Evolutionary conservation across 768 basidiomycete genomes (phyloP).

Genomic region (Hortiboletus campestris): DNA sequence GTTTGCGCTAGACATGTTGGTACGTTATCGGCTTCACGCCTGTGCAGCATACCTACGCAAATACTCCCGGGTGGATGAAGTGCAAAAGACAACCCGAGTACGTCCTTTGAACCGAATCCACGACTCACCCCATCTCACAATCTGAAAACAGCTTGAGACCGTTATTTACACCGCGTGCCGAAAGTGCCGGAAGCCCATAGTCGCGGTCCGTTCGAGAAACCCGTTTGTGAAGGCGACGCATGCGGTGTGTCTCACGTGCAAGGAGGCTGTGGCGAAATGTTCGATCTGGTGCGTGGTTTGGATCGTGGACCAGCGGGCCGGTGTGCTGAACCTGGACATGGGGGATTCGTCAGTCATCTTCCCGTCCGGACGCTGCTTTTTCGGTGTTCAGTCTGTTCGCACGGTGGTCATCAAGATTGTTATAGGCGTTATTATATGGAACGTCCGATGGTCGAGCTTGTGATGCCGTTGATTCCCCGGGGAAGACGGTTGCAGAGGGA

Average conservation of each 20-base stretch:
- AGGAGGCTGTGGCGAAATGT: slow-evolving; percentile 47
- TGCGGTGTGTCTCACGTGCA: slow-evolving; percentile 60
- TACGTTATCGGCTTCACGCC: slow-evolving; percentile 57
- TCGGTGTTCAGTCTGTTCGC: slow-evolving; percentile 72
- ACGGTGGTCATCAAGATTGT: slow-evolving; percentile 81
- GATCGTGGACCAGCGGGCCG: background rate
- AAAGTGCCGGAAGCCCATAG: slow-evolving; percentile 61
- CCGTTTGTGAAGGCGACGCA: slow-evolving; percentile 40
- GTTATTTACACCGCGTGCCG: slow-evolving; percentile 69
- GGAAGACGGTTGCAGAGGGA: slow-evolving; percentile 25
- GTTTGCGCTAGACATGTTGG: slow-evolving; percentile 52
- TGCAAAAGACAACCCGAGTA: slow-evolving; percentile 56
- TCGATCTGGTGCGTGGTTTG: slow-evolving; percentile 63
- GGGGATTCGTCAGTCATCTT: slow-evolving; percentile 51
- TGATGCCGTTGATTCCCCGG: slow-evolving; percentile 8
- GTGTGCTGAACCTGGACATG: background rate
- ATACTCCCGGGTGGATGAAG: slow-evolving; percentile 47
- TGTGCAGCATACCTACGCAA: slow-evolving; percentile 78
- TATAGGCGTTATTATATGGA: slow-evolving; percentile 66
- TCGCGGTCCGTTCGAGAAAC: slow-evolving; percentile 37
- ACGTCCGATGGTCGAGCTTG: slow-evolving; percentile 53
- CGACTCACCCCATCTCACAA: background rate
- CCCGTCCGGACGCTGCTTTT: slow-evolving; percentile 71
- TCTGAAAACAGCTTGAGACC: slow-evolving; percentile 57
- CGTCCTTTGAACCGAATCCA: background rate